Conservation (phyloP, 371 early-diverging fungal genomes). For the Dinochytrium kinnereticum region DNA sequence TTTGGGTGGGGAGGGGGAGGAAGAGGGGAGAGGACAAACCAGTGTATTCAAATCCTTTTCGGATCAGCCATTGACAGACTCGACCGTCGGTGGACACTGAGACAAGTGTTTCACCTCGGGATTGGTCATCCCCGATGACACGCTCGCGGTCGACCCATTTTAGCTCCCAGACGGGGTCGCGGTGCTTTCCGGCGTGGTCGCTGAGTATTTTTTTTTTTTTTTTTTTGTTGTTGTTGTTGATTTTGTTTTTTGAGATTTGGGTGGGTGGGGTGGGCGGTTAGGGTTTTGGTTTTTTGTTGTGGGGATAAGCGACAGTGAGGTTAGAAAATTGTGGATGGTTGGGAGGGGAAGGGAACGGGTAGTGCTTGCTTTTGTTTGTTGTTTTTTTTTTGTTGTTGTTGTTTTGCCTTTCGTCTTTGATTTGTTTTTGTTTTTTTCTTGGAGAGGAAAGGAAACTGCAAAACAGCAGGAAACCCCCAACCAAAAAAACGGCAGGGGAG, state of each 20-base stretch:
- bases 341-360: background rate
- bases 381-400: background rate
- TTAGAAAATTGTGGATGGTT: background rate
- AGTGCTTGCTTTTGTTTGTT: background rate
- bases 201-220: too few relatives aligned
- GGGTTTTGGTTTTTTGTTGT: background rate
- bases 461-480: background rate
- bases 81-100: constrained; percentile 58
- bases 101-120: constrained; percentile 47
- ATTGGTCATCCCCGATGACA: constrained; percentile 51
- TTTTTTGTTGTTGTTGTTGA: too few relatives aligned
- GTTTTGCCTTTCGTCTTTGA: background rate
- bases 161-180: constrained; percentile 65
- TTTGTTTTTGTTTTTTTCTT: background rate
- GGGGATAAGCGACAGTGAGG: background rate
- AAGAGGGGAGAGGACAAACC: constrained; percentile 34
- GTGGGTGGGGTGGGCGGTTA: background rate
- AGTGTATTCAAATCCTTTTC: constrained; percentile 55
- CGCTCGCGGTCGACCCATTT: constrained; percentile 59
- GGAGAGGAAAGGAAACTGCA: background rate
- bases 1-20: too few relatives aligned
- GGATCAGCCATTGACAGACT: constrained; percentile 57
- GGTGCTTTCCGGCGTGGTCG: constrained; percentile 54
- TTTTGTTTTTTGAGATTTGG: constrained; percentile 2
- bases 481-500: too few relatives aligned